These are phyloP conservation scores for Aspergillus pseudotamarii DNA, from an alignment of 2,329 filamentous ascomycete species.

Conservation along the genomic window DNA sequence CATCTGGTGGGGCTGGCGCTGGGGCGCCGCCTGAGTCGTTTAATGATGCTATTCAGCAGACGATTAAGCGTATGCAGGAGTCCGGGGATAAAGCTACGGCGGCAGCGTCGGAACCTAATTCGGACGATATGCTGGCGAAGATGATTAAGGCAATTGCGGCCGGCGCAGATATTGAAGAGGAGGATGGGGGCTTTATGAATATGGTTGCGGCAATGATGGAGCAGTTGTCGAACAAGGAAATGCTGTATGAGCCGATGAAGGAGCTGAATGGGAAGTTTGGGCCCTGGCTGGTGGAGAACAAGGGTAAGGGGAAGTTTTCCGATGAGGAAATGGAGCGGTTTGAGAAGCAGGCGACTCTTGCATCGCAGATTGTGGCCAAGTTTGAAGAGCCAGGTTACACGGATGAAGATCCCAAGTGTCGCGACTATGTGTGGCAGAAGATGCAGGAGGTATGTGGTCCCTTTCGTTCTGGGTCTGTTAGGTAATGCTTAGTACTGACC, in stretches of 20 bases:
- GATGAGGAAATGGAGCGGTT: slow-evolving; percentile 77
- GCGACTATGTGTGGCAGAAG: slow-evolving; percentile 91
- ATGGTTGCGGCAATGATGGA: slow-evolving; percentile 99
- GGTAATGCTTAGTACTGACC: background rate
- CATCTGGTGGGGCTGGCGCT: slow-evolving; percentile 14
- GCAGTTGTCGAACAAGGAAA: slow-evolving; percentile 96
- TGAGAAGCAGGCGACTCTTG: slow-evolving; percentile 75
- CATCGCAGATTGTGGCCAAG: slow-evolving; percentile 82
- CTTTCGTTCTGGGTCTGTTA: background rate
- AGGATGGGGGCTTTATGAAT: slow-evolving; percentile 87
- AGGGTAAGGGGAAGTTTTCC: slow-evolving; percentile 58
- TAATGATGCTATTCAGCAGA: slow-evolving; percentile 87
- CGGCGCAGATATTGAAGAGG: slow-evolving; percentile 57
- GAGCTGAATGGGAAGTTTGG: slow-evolving; percentile 93
- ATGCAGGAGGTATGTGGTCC: slow-evolving; percentile 83
- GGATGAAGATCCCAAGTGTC: slow-evolving; percentile 77
- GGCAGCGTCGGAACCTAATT: slow-evolving; percentile 65
- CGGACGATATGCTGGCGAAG: slow-evolving; percentile 85
- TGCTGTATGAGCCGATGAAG: slow-evolving; percentile 98
- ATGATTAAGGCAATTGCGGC: slow-evolving; percentile 86
- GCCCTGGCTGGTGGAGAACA: slow-evolving; percentile 81
- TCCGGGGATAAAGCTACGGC: slow-evolving; percentile 85
- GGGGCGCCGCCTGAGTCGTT: slow-evolving; percentile 68
- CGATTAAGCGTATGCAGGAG: slow-evolving; percentile 93
- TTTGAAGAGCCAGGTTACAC: slow-evolving; percentile 83